These are phyloP conservation scores for Zangia roseola DNA, from an alignment of 768 basidiomycete species.

Conservation along the genomic window DNA sequence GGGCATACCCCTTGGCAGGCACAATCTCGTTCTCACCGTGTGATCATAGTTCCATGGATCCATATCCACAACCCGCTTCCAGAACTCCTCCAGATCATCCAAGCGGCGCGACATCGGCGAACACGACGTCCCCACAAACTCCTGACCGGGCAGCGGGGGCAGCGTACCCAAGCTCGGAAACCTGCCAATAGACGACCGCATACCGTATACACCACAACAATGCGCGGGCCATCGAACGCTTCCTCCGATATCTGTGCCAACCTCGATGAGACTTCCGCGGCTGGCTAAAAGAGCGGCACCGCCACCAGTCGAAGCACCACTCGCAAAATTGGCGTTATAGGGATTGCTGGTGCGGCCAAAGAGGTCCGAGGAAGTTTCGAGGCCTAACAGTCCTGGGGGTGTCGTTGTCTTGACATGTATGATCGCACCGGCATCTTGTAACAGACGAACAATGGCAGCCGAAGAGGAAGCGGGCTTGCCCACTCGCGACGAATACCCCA, in stretches of 20 bases:
- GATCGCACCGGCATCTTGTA: conserved; percentile 42
- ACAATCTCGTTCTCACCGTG: conserved; percentile 26
- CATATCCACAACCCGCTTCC: conserved; percentile 42
- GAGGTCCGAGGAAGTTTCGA: conserved; percentile 43
- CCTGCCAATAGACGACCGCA: conserved; percentile 39
- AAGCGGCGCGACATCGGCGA: conserved; percentile 43
- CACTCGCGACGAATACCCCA: conserved; percentile 41
- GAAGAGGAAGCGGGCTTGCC: conserved; percentile 35
- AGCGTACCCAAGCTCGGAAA: conserved; percentile 35
- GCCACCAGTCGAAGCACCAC: conserved; percentile 53
- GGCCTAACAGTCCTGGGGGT: conserved; percentile 41
- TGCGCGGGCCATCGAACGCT: conserved; percentile 49
- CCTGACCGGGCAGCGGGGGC: conserved; percentile 37
- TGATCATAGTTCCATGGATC: conserved; percentile 45
- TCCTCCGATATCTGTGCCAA: conserved; percentile 51
- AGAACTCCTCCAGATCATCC: conserved; percentile 43
- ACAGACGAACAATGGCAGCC: conserved; percentile 40
- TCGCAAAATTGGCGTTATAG: conserved; percentile 38
- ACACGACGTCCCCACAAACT: conserved; percentile 36
- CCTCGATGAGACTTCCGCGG: conserved; percentile 44
- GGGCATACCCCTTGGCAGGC: background rate
- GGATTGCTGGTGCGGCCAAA: conserved; percentile 51
- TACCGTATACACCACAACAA: conserved; percentile 45
- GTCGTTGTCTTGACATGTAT: conserved; percentile 42
- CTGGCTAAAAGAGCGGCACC: conserved; percentile 48